Percentiles rank a stretch among this genome's conserved stretches.
phyloP scores from a whole-genome alignment of 2,329 filamentous ascomycete species.

The Colletotrichum zoysiae region DNA sequence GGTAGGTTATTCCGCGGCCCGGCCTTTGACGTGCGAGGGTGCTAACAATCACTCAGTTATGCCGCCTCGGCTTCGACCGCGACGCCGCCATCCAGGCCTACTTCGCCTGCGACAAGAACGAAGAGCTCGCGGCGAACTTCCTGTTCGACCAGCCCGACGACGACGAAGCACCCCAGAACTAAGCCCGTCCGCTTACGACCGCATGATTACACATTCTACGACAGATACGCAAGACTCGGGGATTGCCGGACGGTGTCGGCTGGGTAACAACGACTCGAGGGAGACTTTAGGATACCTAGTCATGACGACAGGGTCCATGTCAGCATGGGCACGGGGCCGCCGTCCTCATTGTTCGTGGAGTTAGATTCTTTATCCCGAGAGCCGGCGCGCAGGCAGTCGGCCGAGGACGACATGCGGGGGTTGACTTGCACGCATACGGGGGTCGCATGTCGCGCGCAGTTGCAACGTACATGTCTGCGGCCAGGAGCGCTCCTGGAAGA shows the following conservation, averaged over 20 bases:
- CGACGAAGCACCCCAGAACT: slow-evolving; percentile 68
- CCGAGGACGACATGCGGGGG: slow-evolving; percentile 22
- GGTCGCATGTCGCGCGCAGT: slow-evolving; percentile 24
- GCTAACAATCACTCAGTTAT: slow-evolving; percentile 70
- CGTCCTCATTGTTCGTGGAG: slow-evolving; percentile 15
- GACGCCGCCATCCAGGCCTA: slow-evolving; percentile 97
- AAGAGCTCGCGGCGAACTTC: slow-evolving; percentile 98
- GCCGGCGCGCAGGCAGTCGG: slow-evolving; percentile 19
- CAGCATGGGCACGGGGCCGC: slow-evolving; percentile 3
- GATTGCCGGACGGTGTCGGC: slow-evolving; percentile 37
- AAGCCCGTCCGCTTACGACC: slow-evolving; percentile 44
- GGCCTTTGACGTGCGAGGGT: slow-evolving; percentile 18
- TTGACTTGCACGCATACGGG: slow-evolving; percentile 20
- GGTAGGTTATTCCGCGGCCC: slow-evolving; percentile 63
- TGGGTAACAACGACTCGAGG: slow-evolving; percentile 22
- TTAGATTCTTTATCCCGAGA: slow-evolving; percentile 26
- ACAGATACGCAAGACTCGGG: slow-evolving; percentile 39
- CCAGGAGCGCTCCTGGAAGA: slow-evolving; percentile 23
- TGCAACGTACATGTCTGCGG: slow-evolving; percentile 23
- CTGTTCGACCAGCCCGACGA: slow-evolving; percentile 97
- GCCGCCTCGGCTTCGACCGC: slow-evolving; percentile 90
- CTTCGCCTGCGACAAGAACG: slow-evolving; percentile 99
- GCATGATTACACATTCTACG: slow-evolving; percentile 38
- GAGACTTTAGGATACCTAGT: slow-evolving; percentile 20
- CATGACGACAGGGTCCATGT: slow-evolving; percentile 12